phyloP scores from a whole-genome alignment of 176 grass and related monocot species.

The Thalia dealbata region DNA sequence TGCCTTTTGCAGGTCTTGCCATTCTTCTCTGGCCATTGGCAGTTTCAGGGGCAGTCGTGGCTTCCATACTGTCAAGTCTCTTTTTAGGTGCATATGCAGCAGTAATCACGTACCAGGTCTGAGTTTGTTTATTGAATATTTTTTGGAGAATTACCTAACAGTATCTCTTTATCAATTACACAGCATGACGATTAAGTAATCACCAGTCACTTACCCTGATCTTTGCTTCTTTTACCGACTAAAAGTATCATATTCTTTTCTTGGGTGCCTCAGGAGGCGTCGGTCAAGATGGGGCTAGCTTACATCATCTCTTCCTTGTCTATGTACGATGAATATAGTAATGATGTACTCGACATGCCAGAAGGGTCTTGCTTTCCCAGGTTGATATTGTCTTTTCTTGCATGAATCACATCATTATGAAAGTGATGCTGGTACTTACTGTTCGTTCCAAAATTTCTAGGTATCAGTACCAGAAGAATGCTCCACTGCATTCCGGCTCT shows the following conservation, averaged over 20 bases:
- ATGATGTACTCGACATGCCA: conserved; percentile 90
- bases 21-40: conserved; percentile 96
- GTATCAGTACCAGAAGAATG: conserved; percentile 51
- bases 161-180: background rate
- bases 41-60: conserved; percentile 54
- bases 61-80: conserved; percentile 68
- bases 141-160: too few species aligned
- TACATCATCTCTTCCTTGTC: conserved; percentile 71
- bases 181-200: background rate
- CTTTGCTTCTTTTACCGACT: background rate
- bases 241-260: background rate
- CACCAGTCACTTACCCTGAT: background rate
- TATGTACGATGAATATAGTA: conserved; percentile 95
- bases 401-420: background rate
- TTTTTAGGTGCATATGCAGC: conserved; percentile 83
- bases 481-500: conserved; percentile 16
- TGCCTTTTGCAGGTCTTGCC: conserved; percentile 91
- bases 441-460: conserved; percentile 24
- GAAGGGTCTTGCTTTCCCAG: conserved; percentile 92
- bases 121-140: background rate
- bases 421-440: background rate
- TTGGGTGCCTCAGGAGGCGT: conserved; percentile 60
- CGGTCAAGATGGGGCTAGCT: conserved; percentile 50
- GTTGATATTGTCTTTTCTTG: conserved; percentile 26
- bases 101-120: conserved; percentile 83